Conservation (phyloP, 164 flowering plant genomes). For the Nymphaea colorata region DNA sequence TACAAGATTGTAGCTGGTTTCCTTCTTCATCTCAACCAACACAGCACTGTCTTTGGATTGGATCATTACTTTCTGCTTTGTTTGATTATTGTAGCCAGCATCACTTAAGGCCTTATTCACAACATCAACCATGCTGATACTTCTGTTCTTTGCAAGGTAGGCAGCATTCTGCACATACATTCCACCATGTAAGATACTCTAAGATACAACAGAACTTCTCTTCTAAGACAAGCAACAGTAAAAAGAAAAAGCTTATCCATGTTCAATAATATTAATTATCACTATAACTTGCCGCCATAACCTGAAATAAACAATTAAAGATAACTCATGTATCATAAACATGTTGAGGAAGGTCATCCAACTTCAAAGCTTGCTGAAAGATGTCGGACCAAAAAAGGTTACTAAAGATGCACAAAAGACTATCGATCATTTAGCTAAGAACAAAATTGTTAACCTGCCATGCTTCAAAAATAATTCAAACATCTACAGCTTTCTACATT, state of each 20-base stretch:
- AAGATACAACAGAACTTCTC: no score
- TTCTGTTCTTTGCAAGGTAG: constrained; percentile 56
- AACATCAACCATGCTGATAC: constrained; percentile 37
- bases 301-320: no score
- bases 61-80: constrained; percentile 43
- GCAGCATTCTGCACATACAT: constrained; percentile 57
- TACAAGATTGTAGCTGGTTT: constrained; percentile 41
- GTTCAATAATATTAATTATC: neutral
- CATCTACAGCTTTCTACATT: no score
- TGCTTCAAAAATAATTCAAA: no score
- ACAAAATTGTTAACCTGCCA: no score
- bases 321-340: no score
- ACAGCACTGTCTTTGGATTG: constrained; percentile 66
- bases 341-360: no score
- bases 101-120: constrained; percentile 42
- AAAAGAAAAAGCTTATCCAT: neutral
- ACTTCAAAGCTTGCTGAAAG: no score
- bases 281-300: neutral
- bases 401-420: no score
- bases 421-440: no score
- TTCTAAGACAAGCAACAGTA: neutral
- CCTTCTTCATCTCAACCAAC: constrained; percentile 32
- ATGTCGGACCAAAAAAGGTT: no score
- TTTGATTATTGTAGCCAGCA: constrained; percentile 41
- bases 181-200: no score